phyloP scores from a whole-genome alignment of 1,284 basidiomycete genomes.

The Vanrija humicola region DNA sequence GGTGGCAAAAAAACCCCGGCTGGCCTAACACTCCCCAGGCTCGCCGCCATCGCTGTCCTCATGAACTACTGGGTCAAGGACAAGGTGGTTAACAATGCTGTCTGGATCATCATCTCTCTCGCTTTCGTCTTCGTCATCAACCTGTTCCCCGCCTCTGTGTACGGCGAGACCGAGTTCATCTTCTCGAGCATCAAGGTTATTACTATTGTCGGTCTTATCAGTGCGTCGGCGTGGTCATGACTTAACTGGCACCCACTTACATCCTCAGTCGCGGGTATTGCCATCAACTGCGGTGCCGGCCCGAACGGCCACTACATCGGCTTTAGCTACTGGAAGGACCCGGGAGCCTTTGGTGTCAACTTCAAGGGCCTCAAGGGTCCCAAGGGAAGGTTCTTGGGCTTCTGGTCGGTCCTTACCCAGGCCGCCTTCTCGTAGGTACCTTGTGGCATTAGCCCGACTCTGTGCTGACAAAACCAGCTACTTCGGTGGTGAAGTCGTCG shows the following conservation, averaged over 20 bases:
- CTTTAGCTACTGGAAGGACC: constrained; percentile 52
- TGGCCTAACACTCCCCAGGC: constrained; percentile 5
- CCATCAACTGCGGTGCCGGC: constrained; percentile 56
- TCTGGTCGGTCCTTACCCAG: constrained; percentile 4
- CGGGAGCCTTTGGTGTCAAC: constrained; percentile 42
- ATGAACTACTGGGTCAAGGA: constrained; percentile 36
- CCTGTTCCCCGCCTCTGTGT: constrained; percentile 38
- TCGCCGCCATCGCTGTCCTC: constrained; percentile 23
- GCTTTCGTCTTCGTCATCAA: constrained; percentile 49
- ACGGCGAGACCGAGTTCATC: constrained; percentile 44
- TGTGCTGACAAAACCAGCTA: neutral
- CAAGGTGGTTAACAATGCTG: constrained; percentile 35
- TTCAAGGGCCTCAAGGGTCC: constrained; percentile 52
- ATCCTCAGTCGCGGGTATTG: constrained; percentile 54
- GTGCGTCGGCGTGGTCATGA: constrained; percentile 35
- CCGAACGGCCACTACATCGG: constrained; percentile 45
- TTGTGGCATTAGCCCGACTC: constrained; percentile 56
- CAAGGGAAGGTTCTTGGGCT: constrained; percentile 26
- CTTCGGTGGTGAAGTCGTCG: constrained; percentile 58
- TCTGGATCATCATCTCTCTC: constrained; percentile 49
- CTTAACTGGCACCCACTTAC: neutral
- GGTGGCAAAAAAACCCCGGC: too few relatives aligned
- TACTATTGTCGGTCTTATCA: constrained; percentile 47
- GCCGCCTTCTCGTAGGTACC: constrained; percentile 5
- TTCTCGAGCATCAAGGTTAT: constrained; percentile 33